Evolutionary conservation across 768 basidiomycete genomes (phyloP), one percentile per base, ranked within the genome.

Genomic region (Lyophyllum semitale): DNA sequence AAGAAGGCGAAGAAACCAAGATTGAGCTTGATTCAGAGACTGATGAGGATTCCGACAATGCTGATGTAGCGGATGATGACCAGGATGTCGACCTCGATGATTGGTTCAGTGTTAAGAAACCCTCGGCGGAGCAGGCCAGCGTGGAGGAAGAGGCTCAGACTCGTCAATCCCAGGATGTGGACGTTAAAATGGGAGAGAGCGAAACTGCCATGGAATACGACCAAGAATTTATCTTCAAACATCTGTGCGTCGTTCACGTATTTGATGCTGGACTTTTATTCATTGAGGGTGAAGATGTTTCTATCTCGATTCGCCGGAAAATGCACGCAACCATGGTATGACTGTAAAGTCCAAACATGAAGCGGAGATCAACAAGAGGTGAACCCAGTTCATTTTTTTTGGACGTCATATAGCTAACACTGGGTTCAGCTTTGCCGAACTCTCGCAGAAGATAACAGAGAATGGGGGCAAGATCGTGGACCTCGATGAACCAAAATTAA

Each of bases 261-360:
- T 20, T 25, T 20, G n/a, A 37, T 17, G 22, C 32, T 13, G 29
- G 40, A 33, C 23, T 51, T 15, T n/a, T 55, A 37, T 51, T 55
- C 33, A 33, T 37, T 49, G 46, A 25, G 30, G 56, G 32, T 50
- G 17, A 50, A 95, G 93, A 58, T 85, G 84, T 61, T 95, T 96
- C 70, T 98, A 97, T 71, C 77, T 98, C 33, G 95, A 98, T 68
- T 83, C 90, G 2, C 81, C 87, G 0, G 77, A 77, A 20, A 93
- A 93, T 62, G 93, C 95, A 0, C 70, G 67, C 8, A 73, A 77
- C 66, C 80, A 92, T 58, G 83, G 79, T 9, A 83, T 96, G 78
- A 43, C 57, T 2, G 75, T 87, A 30, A 82, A 81, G 48, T 66
- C 80, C 44, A 82, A 80, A 67, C 63, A 82, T 38, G 82, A 82